Evolutionary conservation across 108 stramenopile species (phyloP), one percentile per base, ranked within the genome.

Genomic region (Nannochloropsis gaditana): DNA sequence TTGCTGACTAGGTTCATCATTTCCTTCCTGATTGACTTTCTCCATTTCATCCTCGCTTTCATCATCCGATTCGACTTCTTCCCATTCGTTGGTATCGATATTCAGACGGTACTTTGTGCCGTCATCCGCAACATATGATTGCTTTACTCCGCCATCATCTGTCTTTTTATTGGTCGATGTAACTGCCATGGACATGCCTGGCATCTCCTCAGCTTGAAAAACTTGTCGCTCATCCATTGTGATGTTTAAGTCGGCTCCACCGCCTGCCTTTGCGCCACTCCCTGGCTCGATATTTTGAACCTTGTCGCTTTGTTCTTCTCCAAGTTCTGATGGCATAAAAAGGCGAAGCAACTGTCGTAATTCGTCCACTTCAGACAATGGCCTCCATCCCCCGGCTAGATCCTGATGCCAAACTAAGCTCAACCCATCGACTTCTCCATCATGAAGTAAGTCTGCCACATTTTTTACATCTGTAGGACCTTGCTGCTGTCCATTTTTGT

Each of bases 61-160:
- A n/a, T 21, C 80, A 11, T 41, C 80, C 80, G 41, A 21, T 11
- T 2, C 41, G 2, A 41, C 41, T 41, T 81, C 80, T 41, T 81
- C 41, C 80, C 80, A 81, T 41, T 81, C 80, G 11, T 42, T 42
- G 21, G 80, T 81, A 11, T 5, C 21, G 11, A 41, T 11, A 42
- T 81, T 42, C 80, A 81, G 80, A n/a, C 21, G 41, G 31, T 43
- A 87, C 21, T 45, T 41, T 4, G 41, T 80, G 3, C 86, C 86
- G n/a, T 82, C 44, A 82, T 87, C 86, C 9, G 80, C 86, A 11
- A 42, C 83, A 11, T 83, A 87, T 10, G 15, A 45, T 17, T 87
- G 80, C 80, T 81, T 81, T n/a, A 73, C 59, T 15, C 59, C n/a
- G n/a, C 15, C 19, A 73, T 15, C 45, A 9, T 21, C 21, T 21